Conservation (phyloP, 2,329 filamentous ascomycete genomes). For the Verticillium albo-atrum region DNA sequence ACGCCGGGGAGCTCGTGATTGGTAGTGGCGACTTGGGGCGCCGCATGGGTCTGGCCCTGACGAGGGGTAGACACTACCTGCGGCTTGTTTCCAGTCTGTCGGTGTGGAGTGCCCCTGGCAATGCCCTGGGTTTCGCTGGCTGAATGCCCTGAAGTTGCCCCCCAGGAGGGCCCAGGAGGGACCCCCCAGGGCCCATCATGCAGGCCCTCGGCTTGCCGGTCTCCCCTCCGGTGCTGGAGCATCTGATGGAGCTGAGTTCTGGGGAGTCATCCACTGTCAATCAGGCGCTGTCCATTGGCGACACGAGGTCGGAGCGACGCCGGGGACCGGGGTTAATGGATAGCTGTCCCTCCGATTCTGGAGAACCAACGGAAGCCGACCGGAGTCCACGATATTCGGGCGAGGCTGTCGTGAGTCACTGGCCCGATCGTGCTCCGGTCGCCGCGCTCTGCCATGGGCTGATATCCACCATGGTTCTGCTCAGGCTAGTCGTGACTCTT, state of each 20-base stretch:
- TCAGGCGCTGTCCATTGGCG: background rate
- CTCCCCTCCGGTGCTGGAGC: background rate
- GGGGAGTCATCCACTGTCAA: background rate
- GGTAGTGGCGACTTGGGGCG: conserved; percentile 13
- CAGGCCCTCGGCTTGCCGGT: background rate
- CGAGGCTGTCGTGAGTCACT: background rate
- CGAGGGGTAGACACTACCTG: conserved; percentile 9
- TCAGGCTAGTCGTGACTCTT: background rate
- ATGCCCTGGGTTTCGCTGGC: background rate
- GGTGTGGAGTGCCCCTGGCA: background rate
- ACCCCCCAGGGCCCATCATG: background rate
- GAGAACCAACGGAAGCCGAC: background rate
- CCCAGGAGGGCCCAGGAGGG: background rate
- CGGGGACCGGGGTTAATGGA: background rate
- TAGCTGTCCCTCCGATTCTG: background rate
- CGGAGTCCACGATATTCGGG: background rate
- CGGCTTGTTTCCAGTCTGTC: background rate
- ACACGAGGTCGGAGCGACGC: background rate
- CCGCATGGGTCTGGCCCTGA: conserved; percentile 4
- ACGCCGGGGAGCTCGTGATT: background rate
- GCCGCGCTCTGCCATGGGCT: background rate
- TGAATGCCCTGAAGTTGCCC: background rate
- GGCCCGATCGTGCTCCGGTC: background rate
- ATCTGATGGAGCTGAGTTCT: background rate
- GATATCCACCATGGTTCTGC: background rate